Evolutionary conservation across 805 yeast genomes (phyloP).

Genomic region (Saccharomycopsis sp.): DNA sequence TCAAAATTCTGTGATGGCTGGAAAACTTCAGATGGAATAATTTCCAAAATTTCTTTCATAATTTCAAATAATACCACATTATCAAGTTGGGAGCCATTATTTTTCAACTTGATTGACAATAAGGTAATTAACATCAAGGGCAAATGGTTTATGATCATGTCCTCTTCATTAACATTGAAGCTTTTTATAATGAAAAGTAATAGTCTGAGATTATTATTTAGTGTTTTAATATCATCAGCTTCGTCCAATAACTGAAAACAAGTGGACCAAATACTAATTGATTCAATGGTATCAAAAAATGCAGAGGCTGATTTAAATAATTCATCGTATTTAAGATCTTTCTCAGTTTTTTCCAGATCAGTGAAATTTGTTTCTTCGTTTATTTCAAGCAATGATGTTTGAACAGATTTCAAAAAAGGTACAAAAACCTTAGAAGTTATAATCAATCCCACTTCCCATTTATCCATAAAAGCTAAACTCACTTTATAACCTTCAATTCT

Average conservation of each 20-base stretch:
- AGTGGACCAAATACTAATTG: conserved; percentile 66
- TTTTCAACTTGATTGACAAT: conserved; percentile 1
- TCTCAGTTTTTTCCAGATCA: neutral
- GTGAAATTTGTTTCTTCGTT: neutral
- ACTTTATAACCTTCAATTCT: conserved; percentile 49
- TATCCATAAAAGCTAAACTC: conserved; percentile 68
- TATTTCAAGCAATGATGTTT: conserved; percentile 8
- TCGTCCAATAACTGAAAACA: conserved; percentile 27
- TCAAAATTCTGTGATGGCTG: no score
- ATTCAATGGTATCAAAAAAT: conserved; percentile 82
- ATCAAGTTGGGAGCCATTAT: conserved; percentile 1
- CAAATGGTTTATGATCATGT: conserved; percentile 63
- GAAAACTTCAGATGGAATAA: conserved; percentile 9
- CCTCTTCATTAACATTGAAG: conserved; percentile 80
- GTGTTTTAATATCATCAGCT: neutral
- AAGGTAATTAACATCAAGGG: conserved; percentile 50
- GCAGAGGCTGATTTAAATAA: conserved; percentile 49
- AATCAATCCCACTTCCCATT: conserved; percentile 85
- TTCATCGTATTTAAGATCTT: conserved; percentile 29
- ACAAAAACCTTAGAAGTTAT: conserved; percentile 61
- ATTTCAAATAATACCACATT: conserved; percentile 1
- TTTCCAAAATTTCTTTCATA: conserved; percentile 3
- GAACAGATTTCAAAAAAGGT: conserved; percentile 43
- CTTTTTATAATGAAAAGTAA: conserved; percentile 48
- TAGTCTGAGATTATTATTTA: conserved; percentile 31